Evolutionary conservation across 768 basidiomycete species (phyloP).

Genomic region (Boletus rubescentipes): DNA sequence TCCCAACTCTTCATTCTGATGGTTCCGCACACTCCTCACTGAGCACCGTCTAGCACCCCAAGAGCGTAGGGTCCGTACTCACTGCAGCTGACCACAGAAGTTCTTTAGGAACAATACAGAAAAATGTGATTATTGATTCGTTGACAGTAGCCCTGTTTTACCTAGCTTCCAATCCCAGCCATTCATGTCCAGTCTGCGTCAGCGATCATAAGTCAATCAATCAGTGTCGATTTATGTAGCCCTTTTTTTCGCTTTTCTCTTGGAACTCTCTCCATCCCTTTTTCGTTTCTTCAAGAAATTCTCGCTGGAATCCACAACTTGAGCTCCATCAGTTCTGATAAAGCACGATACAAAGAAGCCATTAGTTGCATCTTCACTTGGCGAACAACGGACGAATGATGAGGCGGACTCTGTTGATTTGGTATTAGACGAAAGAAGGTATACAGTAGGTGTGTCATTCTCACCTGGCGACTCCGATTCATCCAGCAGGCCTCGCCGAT

Average conservation of each 20-base stretch:
- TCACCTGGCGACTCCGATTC: conserved; percentile 60
- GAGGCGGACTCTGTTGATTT: conserved; percentile 50
- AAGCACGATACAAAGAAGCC: conserved; percentile 99
- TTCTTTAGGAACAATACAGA: conserved; percentile 31
- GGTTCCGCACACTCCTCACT: conserved; percentile 14
- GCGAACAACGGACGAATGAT: conserved; percentile 69
- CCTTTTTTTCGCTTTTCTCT: conserved; percentile 20
- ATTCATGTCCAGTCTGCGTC: conserved; percentile 5
- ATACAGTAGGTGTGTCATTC: neutral
- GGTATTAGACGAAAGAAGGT: neutral
- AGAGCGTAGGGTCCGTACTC: conserved; percentile 34
- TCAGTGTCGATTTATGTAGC: conserved; percentile 16
- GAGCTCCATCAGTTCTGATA: conserved; percentile 30
- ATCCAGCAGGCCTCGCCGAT: conserved; percentile 69
- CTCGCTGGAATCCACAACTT: neutral
- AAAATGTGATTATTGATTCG: conserved; percentile 30
- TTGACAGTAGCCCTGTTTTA: conserved; percentile 28
- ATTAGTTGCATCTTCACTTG: conserved; percentile 86
- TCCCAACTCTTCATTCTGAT: conserved; percentile 20
- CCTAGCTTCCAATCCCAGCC: conserved; percentile 18
- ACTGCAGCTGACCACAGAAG: conserved; percentile 34
- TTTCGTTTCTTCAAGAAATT: conserved; percentile 29
- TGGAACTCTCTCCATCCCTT: conserved; percentile 14
- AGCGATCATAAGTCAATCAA: neutral
- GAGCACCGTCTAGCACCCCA: conserved; percentile 21